Conservation (phyloP, 2,329 filamentous ascomycete genomes). For the Paraconiothyrium sp. region DNA sequence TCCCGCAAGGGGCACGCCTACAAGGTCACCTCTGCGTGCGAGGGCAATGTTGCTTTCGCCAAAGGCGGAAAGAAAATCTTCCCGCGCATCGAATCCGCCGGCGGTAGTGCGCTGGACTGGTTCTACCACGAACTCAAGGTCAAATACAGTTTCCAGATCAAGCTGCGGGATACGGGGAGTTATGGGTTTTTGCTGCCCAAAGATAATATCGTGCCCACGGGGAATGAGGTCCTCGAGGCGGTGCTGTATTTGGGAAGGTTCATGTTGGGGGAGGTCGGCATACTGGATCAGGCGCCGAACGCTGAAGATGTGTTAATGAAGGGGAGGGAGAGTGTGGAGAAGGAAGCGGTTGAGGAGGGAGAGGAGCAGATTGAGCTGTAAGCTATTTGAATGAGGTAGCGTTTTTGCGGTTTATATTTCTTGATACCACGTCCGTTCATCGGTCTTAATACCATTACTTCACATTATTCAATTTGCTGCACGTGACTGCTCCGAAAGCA, state of each 20-base stretch:
- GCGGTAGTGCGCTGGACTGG: constrained; percentile 91
- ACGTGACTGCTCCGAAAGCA: too few relatives aligned
- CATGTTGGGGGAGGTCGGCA: constrained; percentile 62
- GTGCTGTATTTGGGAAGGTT: constrained; percentile 86
- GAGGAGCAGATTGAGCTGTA: constrained; percentile 17
- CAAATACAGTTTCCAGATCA: constrained; percentile 90
- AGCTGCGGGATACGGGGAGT: constrained; percentile 89
- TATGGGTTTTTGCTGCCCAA: constrained; percentile 92
- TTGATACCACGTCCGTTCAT: constrained; percentile 6
- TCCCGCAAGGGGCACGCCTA: constrained; percentile 75
- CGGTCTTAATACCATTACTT: neutral
- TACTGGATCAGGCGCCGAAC: constrained; percentile 23
- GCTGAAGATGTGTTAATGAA: constrained; percentile 7
- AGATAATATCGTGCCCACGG: constrained; percentile 87
- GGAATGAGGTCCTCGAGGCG: constrained; percentile 85
- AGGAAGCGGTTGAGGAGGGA: neutral
- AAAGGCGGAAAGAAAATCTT: constrained; percentile 50
- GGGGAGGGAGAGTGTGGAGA: constrained; percentile 9
- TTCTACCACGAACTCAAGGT: constrained; percentile 90
- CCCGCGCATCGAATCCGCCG: constrained; percentile 74
- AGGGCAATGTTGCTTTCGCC: constrained; percentile 70
- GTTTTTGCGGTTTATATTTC: neutral
- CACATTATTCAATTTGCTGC: too few relatives aligned
- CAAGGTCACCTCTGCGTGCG: constrained; percentile 82
- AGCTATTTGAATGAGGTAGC: neutral